A percentile compares a stretch with the other conserved stretches of the same genome.
Evolutionary conservation across 768 basidiomycete species (phyloP).

Genomic region (Artomyces pyxidatus): DNA sequence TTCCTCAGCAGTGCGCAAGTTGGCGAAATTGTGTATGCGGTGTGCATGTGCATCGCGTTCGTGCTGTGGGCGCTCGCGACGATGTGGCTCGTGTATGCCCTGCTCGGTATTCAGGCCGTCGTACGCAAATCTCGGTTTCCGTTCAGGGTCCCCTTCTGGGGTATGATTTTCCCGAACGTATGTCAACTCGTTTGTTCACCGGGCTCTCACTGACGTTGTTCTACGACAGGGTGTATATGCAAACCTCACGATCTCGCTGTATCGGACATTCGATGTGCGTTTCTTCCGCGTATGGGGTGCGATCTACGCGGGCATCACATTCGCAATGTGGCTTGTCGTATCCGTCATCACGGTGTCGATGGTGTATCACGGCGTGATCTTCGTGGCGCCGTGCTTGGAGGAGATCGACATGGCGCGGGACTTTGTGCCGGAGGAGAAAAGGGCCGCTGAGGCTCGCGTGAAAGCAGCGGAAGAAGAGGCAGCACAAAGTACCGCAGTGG

Average conservation of each 20-base stretch:
- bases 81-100: slow-evolving; percentile 53
- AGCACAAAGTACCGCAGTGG: too few species aligned
- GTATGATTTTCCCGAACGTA: slow-evolving; percentile 65
- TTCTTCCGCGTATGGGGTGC: slow-evolving; percentile 54
- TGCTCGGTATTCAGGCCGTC: slow-evolving; percentile 40
- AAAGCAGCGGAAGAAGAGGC: too few species aligned
- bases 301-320: slow-evolving; percentile 40
- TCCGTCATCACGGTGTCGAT: slow-evolving; percentile 32
- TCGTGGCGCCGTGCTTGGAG: slow-evolving; percentile 35
- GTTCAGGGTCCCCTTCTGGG: slow-evolving; percentile 59
- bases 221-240: slow-evolving; percentile 52
- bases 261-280: slow-evolving; percentile 37
- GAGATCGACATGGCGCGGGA: slow-evolving; percentile 17
- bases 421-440: background rate
- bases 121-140: slow-evolving; percentile 33
- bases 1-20: slow-evolving; percentile 29
- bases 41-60: slow-evolving; percentile 42
- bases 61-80: slow-evolving; percentile 54
- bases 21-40: slow-evolving; percentile 34
- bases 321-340: slow-evolving; percentile 46
- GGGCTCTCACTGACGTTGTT: background rate
- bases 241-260: slow-evolving; percentile 49
- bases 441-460: too few species aligned
- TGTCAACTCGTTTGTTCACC: slow-evolving; percentile 15
- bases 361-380: slow-evolving; percentile 30